Evolutionary conservation across 2,329 filamentous ascomycete species (phyloP).

Genomic region (Elsinoe ampelina): DNA sequence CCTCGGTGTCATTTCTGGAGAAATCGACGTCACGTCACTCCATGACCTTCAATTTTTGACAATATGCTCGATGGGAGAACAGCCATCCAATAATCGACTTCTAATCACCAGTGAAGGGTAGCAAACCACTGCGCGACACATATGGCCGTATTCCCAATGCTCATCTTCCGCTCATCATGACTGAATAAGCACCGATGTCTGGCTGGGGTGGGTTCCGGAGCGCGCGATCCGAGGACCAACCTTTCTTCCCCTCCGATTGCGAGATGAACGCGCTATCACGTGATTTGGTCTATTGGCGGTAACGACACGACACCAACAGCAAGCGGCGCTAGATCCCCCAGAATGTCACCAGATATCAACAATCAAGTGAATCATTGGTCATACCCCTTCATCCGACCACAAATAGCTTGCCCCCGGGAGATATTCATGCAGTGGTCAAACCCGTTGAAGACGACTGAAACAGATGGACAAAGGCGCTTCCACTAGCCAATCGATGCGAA

Average conservation of each 20-base stretch:
- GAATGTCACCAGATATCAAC: background rate
- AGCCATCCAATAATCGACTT: background rate
- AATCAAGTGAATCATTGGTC: background rate
- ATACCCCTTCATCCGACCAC: background rate
- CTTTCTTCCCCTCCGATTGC: background rate
- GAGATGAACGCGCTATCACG: conserved; percentile 1
- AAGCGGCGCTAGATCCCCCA: background rate
- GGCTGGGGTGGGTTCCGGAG: conserved; percentile 5
- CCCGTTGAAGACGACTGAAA: conserved; percentile 9
- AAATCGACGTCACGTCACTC: conserved; percentile 8
- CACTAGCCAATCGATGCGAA: background rate
- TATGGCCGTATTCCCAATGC: no score
- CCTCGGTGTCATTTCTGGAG: background rate
- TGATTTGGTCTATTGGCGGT: background rate
- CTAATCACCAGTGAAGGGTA: background rate
- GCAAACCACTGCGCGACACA: no score
- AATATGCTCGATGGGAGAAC: background rate
- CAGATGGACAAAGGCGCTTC: conserved; percentile 12
- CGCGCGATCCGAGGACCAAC: conserved; percentile 1
- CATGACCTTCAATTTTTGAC: background rate
- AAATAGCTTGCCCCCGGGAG: background rate
- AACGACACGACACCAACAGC: conserved; percentile 2
- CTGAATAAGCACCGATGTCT: background rate
- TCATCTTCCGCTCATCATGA: no score
- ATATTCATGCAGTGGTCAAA: background rate